Conservation (phyloP, 2,329 filamentous ascomycete genomes). For the Mollisiaceae sp. region DNA sequence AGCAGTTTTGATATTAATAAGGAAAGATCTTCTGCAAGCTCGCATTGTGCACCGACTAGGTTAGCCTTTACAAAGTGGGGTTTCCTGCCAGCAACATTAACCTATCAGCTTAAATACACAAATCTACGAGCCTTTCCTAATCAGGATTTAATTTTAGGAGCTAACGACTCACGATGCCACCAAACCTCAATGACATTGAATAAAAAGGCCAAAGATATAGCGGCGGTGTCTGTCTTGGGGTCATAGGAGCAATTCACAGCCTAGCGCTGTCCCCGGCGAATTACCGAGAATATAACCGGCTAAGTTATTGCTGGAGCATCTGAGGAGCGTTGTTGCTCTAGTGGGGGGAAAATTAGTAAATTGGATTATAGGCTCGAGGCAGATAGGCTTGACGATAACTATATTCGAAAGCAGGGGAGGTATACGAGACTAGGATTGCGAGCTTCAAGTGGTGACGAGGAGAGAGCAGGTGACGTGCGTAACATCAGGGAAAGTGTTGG, state of each 20-base stretch:
- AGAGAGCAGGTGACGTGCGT: constrained; percentile 9
- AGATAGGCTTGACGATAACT: constrained; percentile 16
- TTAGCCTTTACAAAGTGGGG: neutral
- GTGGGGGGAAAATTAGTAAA: constrained; percentile 17
- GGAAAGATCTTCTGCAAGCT: neutral
- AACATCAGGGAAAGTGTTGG: neutral
- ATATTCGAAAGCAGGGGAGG: constrained; percentile 9
- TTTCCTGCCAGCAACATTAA: neutral
- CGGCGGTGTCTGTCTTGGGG: constrained; percentile 52
- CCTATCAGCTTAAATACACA: neutral
- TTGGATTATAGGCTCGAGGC: constrained; percentile 25
- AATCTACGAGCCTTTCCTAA: neutral
- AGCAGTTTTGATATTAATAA: neutral
- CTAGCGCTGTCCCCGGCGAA: constrained; percentile 42
- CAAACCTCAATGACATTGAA: neutral
- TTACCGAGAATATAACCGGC: constrained; percentile 17
- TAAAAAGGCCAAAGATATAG: neutral
- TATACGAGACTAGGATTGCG: constrained; percentile 11
- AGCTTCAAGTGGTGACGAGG: constrained; percentile 8
- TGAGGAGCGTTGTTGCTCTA: constrained; percentile 14
- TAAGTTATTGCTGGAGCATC: constrained; percentile 2
- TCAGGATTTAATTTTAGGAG: neutral
- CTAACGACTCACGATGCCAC: neutral
- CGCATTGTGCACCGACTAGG: neutral
- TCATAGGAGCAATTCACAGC: constrained; percentile 67